Conservation (phyloP, 1,284 basidiomycete genomes). For the Cryptococcus sp. region DNA sequence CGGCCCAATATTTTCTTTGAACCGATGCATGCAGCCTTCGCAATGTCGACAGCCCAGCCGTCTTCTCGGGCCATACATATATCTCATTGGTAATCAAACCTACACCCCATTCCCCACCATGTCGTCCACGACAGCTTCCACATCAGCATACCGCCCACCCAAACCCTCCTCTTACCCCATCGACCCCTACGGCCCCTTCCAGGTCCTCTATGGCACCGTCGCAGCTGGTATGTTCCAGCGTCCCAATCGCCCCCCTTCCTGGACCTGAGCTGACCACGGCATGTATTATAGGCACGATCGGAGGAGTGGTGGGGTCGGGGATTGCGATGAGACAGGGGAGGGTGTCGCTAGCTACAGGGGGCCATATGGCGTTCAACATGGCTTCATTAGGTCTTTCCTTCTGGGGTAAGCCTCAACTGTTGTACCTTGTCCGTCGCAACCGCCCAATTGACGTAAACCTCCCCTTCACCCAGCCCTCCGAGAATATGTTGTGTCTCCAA, state of each 20-base stretch:
- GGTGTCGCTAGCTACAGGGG: constrained; percentile 32
- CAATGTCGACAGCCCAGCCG: too few relatives aligned
- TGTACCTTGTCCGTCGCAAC: too few relatives aligned
- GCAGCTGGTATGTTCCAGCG: constrained; percentile 20
- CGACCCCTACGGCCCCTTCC: constrained; percentile 34
- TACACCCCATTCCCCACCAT: background rate
- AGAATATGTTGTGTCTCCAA: constrained; percentile 47
- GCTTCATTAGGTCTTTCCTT: constrained; percentile 38
- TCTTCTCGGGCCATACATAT: too few relatives aligned
- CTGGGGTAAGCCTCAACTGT: constrained; percentile 40
- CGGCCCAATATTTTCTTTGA: too few relatives aligned
- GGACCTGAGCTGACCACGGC: background rate
- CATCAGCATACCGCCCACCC: background rate
- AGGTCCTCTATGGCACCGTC: constrained; percentile 33
- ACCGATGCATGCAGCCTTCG: too few relatives aligned
- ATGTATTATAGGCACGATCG: constrained; percentile 22
- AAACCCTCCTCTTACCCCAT: constrained; percentile 15
- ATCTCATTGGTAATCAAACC: too few relatives aligned
- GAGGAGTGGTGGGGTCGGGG: constrained; percentile 34
- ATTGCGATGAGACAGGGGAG: constrained; percentile 30
- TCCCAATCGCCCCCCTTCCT: background rate
- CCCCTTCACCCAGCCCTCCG: constrained; percentile 25
- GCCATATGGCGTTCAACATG: constrained; percentile 41
- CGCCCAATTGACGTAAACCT: background rate
- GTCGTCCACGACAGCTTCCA: constrained; percentile 2